Conservation (phyloP, 345 rosid genomes). For the Arabidopsis suecica region DNA sequence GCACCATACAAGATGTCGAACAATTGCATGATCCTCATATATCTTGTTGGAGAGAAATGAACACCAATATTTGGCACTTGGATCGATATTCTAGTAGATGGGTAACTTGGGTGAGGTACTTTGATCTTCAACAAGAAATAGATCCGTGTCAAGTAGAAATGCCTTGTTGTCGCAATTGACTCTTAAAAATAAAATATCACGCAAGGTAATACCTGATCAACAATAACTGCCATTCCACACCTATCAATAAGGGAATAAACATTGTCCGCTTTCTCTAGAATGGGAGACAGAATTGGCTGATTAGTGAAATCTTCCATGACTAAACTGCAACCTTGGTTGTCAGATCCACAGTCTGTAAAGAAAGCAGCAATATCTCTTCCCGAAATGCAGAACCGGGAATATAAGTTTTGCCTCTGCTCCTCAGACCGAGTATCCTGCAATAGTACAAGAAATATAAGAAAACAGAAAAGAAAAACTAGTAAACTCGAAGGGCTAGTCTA, state of each 20-base stretch:
- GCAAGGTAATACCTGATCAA: conserved; percentile 79
- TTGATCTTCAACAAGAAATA: conserved; percentile 64
- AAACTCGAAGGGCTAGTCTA: conserved; percentile 35
- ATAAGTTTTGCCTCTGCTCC: conserved; percentile 80
- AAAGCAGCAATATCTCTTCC: conserved; percentile 98
- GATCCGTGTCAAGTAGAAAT: conserved; percentile 31
- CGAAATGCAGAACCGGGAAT: conserved; percentile 86
- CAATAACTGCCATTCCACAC: conserved; percentile 95
- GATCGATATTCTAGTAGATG: conserved; percentile 86
- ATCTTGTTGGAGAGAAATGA: conserved; percentile 93
- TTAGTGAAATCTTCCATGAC: conserved; percentile 50
- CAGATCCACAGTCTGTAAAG: conserved; percentile 73
- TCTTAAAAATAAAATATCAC: conserved; percentile 26
- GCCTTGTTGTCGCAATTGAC: conserved; percentile 30
- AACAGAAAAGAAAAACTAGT: conserved; percentile 31
- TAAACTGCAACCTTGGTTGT: conserved; percentile 51
- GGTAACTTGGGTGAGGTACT: conserved; percentile 82
- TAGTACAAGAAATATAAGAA: conserved; percentile 36
- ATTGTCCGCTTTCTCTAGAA: conserved; percentile 50
- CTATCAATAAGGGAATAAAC: conserved; percentile 86
- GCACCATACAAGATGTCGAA: conserved; percentile 60
- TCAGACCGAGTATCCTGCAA: conserved; percentile 77
- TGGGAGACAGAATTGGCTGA: conserved; percentile 53
- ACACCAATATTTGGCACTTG: conserved; percentile 97
- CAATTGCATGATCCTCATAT: conserved; percentile 73